A percentile compares a stretch with the other conserved stretches of the same genome.
phyloP scores from a whole-genome alignment of 805 yeast genomes.

The Schwanniomyces pseudopolymorphus region DNA sequence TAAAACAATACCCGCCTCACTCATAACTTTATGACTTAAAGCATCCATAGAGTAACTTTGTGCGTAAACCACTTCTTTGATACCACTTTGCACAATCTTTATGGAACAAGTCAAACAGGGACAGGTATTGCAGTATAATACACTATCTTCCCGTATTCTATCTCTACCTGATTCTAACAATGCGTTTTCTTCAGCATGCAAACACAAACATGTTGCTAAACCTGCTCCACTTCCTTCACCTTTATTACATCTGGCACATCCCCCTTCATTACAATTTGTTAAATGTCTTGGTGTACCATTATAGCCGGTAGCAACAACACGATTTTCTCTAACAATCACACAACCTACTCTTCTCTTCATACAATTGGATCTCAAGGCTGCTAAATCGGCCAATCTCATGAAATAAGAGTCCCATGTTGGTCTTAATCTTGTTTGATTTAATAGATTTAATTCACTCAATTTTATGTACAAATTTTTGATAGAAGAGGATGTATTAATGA shows the following conservation, averaged over 20 bases:
- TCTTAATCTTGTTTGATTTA: slow-evolving; percentile 54
- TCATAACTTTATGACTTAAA: slow-evolving; percentile 66
- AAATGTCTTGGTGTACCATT: slow-evolving; percentile 95
- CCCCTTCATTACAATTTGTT: slow-evolving; percentile 91
- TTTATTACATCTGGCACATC: slow-evolving; percentile 85
- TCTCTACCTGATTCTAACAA: slow-evolving; percentile 91
- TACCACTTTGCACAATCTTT: slow-evolving; percentile 91
- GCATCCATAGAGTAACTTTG: slow-evolving; percentile 92
- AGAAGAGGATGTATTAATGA: slow-evolving; percentile 39
- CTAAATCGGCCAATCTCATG: slow-evolving; percentile 89
- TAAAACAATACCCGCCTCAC: slow-evolving; percentile 68
- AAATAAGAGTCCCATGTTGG: slow-evolving; percentile 97
- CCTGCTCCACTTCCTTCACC: slow-evolving; percentile 63
- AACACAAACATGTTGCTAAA: slow-evolving; percentile 81
- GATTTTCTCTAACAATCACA: slow-evolving; percentile 79
- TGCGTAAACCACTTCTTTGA: slow-evolving; percentile 87
- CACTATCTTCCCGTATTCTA: slow-evolving; percentile 55
- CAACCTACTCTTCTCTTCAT: slow-evolving; percentile 98
- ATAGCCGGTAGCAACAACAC: slow-evolving; percentile 95
- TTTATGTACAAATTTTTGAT: slow-evolving; percentile 34
- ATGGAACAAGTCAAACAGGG: slow-evolving; percentile 96
- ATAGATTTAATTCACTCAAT: slow-evolving; percentile 38
- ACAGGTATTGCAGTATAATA: slow-evolving; percentile 90
- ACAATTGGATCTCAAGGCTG: slow-evolving; percentile 90
- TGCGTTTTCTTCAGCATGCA: slow-evolving; percentile 98